phyloP scores from a whole-genome alignment of 2,329 filamentous ascomycete genomes.

The Pezicula radicicola region DNA sequence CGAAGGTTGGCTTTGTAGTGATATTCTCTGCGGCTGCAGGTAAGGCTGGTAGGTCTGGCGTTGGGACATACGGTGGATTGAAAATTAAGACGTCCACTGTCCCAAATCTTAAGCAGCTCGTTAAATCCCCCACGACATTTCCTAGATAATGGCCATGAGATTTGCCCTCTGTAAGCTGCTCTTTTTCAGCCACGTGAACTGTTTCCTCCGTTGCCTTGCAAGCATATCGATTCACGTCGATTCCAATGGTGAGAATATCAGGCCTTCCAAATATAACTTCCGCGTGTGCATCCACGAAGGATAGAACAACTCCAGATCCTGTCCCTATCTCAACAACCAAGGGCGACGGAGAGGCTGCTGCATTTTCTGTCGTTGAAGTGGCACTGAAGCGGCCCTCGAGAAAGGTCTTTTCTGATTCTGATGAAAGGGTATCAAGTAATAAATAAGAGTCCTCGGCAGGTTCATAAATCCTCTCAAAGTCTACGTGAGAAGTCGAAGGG shows the following conservation, averaged over 20 bases:
- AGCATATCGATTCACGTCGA: conserved; percentile 84
- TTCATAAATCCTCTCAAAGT: conserved; percentile 87
- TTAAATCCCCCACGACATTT: conserved; percentile 68
- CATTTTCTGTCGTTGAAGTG: conserved; percentile 7
- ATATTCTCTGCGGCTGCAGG: conserved; percentile 29
- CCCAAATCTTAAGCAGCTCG: conserved; percentile 52
- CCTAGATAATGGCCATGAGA: conserved; percentile 56
- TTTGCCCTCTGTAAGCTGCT: conserved; percentile 29
- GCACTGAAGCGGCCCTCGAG: conserved; percentile 15
- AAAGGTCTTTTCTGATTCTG: conserved; percentile 31
- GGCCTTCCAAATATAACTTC: conserved; percentile 67
- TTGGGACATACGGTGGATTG: conserved; percentile 96
- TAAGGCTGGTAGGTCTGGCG: conserved; percentile 64
- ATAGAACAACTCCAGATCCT: conserved; percentile 91
- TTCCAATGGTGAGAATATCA: conserved; percentile 68
- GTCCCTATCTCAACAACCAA: conserved; percentile 84
- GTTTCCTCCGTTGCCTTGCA: conserved; percentile 74
- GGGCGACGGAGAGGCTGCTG: conserved; percentile 39
- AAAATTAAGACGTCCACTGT: conserved; percentile 84
- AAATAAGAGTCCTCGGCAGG: conserved; percentile 96
- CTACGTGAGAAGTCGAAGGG: conserved; percentile 87
- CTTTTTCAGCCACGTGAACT: conserved; percentile 45
- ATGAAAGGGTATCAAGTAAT: conserved; percentile 86
- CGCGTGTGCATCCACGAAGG: conserved; percentile 79
- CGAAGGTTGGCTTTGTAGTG: conserved; percentile 47